Percentiles rank a stretch among this genome's conserved stretches.
phyloP scores from a whole-genome alignment of 441 rosid species.

The Erodium moschatum region DNA sequence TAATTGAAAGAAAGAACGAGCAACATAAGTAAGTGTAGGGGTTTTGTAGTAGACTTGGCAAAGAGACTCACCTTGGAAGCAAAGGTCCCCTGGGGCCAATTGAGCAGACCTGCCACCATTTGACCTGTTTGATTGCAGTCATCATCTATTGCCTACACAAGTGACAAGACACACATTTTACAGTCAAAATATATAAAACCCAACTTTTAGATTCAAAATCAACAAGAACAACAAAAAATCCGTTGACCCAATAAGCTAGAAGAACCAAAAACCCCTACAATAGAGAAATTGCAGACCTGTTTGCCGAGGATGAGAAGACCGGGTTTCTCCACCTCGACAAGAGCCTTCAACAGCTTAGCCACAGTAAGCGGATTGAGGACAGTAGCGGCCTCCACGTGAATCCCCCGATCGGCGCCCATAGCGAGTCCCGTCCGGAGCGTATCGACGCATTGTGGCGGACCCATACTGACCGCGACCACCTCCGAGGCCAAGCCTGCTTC shows the following conservation, averaged over 20 bases:
- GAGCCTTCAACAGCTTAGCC: slow-evolving; percentile 68
- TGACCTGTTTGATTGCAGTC: slow-evolving; percentile 98
- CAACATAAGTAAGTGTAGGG: too few relatives aligned
- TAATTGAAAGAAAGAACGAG: too few relatives aligned
- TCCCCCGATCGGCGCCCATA: slow-evolving; percentile 90
- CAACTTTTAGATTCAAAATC: neutral
- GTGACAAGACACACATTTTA: neutral
- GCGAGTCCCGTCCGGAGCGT: slow-evolving; percentile 87
- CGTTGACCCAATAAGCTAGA: neutral
- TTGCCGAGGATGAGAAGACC: slow-evolving; percentile 68
- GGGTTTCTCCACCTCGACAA: slow-evolving; percentile 71
- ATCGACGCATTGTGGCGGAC: slow-evolving; percentile 61
- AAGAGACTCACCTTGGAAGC: slow-evolving; percentile 65
- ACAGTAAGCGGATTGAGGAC: slow-evolving; percentile 54
- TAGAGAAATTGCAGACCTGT: slow-evolving; percentile 36
- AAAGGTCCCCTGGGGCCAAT: slow-evolving; percentile 94
- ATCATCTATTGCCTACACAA: slow-evolving; percentile 76
- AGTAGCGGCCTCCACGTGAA: slow-evolving; percentile 48
- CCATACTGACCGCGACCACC: slow-evolving; percentile 70
- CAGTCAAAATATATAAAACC: neutral
- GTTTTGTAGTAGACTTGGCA: neutral
- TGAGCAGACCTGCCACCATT: slow-evolving; percentile 86
- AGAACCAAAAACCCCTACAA: too few relatives aligned
- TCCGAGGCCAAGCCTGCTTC: slow-evolving; percentile 74
- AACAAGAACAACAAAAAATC: neutral